These are phyloP conservation scores for Naganishia antarctica DNA, from an alignment of 768 basidiomycete species.

Conservation along the genomic window DNA sequence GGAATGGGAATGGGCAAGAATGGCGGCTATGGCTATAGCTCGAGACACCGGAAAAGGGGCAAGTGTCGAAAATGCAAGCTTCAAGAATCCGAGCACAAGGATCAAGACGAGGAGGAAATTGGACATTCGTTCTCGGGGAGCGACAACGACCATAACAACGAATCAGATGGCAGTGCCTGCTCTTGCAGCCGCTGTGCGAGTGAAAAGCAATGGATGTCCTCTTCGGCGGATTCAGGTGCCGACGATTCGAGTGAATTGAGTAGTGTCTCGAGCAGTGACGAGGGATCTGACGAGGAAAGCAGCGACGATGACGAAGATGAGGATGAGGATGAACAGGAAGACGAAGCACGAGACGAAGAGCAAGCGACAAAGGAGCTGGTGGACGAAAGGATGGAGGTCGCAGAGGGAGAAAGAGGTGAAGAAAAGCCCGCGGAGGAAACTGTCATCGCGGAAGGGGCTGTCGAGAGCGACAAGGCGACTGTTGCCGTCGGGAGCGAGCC, in stretches of 20 bases:
- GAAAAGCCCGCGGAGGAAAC: background rate
- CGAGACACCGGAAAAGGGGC: constrained; percentile 25
- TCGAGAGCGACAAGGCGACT: background rate
- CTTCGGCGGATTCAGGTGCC: background rate
- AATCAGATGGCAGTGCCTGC: constrained; percentile 9
- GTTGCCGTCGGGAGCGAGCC: background rate
- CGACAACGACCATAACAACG: background rate
- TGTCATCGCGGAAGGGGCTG: background rate
- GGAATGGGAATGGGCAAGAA: constrained; percentile 25
- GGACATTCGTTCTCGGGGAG: constrained; percentile 16
- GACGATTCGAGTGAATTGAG: constrained; percentile 10
- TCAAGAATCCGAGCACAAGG: constrained; percentile 11
- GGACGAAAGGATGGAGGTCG: background rate
- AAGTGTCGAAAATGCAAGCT: constrained; percentile 15
- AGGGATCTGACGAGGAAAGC: constrained; percentile 1
- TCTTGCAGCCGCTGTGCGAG: constrained; percentile 16
- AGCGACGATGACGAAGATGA: constrained; percentile 17
- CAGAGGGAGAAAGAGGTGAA: background rate
- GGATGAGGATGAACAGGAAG: constrained; percentile 26
- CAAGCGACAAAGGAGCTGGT: constrained; percentile 17
- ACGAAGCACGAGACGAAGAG: constrained; percentile 12
- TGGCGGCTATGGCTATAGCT: constrained; percentile 32
- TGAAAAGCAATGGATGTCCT: constrained; percentile 20
- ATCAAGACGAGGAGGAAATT: constrained; percentile 12
- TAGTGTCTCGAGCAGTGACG: constrained; percentile 6